Evolutionary conservation across 2,329 filamentous ascomycete species (phyloP).

Genomic region (Colletotrichum sublineola): DNA sequence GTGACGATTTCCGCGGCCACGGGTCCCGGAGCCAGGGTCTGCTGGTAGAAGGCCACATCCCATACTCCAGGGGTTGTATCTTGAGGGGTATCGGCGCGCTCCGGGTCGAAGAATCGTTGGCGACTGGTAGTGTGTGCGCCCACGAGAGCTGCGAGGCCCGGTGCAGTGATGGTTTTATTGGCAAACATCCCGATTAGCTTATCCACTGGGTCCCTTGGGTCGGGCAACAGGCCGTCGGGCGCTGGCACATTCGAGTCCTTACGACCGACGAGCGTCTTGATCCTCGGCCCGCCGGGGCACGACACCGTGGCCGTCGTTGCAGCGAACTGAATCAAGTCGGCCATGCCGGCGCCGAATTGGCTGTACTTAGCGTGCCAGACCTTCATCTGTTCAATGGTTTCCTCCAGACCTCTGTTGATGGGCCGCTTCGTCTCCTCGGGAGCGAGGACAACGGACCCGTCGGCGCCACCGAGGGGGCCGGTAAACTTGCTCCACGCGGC

Average conservation of each 20-base stretch:
- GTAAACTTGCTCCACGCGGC: conserved; percentile 57
- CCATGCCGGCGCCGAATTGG: conserved; percentile 58
- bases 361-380: conserved; percentile 58
- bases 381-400: conserved; percentile 56
- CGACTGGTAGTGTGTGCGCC: conserved; percentile 67
- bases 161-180: conserved; percentile 65
- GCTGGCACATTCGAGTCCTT: conserved; percentile 57
- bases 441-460: conserved; percentile 59
- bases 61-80: conserved; percentile 66
- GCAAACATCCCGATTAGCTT: conserved; percentile 62
- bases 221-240: conserved; percentile 59
- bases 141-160: conserved; percentile 65
- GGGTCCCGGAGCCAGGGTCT: conserved; percentile 52
- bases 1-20: conserved; percentile 51
- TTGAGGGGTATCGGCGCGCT: conserved; percentile 60
- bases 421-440: conserved; percentile 50
- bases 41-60: conserved; percentile 65
- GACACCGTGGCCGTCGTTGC: conserved; percentile 63
- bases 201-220: conserved; percentile 56
- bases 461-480: conserved; percentile 57
- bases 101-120: conserved; percentile 59
- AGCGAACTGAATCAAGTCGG: conserved; percentile 68
- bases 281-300: conserved; percentile 60
- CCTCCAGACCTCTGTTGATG: conserved; percentile 62
- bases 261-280: conserved; percentile 65